Base-by-base conservation (phyloP, 2,329 filamentous ascomycete species). In the Orbilia quercus region DNA sequence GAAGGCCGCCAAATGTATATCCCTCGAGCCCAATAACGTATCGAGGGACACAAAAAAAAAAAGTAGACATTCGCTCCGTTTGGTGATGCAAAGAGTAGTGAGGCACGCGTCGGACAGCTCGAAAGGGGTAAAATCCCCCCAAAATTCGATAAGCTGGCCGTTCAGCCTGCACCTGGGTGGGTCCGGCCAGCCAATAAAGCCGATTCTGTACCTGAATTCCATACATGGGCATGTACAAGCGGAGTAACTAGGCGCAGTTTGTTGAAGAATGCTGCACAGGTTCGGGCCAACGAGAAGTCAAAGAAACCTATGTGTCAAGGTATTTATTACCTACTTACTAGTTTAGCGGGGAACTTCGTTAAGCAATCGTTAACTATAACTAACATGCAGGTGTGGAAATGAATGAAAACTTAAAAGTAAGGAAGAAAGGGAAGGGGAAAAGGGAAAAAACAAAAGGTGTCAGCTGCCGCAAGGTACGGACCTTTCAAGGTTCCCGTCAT, bases 141-240 rank as follows among this genome's bases (percentile, higher is more conserved):
- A 65, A 66, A 31, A 58, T 38, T 34, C 63, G 63, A 67, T 54
- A 64, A 57, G 53, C 51, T 14, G 40, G 48, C 53, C 45, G 38
- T 51, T 45, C 59, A 64, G 48, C 62, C 62, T n/a, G n/a, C n/a
- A n/a, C n/a, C n/a, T 51, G 34, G 20, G 63, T 53, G 63, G 53
- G 63, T 7, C 63, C 22, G 38, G 31, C 54, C 31, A 53, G 53
- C 63, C 63, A 67, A 59, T 53, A 25, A 50, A 50, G 25, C 63
- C 53, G 54, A 67, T 67, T 45, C 44, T 53, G 63, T 67, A 67
- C 63, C 63, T 67, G 63, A 53, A 67, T 67, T 57, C 53, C 63
- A 67, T 34, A 16, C 36, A 42, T 51, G 53, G 63, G 63, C 53
- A 67, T 59, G 53, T 67, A 45, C 54, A 67, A 59, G 53, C 63